Evolutionary conservation across 441 rosid species (phyloP).

Genomic region (Mallotus japonicus): DNA sequence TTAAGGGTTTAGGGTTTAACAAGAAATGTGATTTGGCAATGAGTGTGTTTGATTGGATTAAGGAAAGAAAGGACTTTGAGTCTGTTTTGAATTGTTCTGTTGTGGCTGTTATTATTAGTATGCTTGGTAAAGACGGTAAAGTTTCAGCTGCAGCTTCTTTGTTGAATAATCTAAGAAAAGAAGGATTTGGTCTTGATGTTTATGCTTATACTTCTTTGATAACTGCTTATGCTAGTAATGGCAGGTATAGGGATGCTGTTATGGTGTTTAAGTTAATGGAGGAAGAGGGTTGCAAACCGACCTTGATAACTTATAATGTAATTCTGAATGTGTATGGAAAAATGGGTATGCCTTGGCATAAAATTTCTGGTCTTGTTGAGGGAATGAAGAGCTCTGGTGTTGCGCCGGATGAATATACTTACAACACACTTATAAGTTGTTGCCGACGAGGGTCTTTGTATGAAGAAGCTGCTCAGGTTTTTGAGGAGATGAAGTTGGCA

Average conservation of each 20-base stretch:
- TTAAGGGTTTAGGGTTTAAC: conserved; percentile 73
- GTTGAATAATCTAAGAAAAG: conserved; percentile 47
- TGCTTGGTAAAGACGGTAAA: conserved; percentile 65
- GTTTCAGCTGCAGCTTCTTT: conserved; percentile 57
- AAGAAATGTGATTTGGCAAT: conserved; percentile 64
- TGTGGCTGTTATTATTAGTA: conserved; percentile 58
- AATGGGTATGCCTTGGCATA: conserved; percentile 97
- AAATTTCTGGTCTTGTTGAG: conserved; percentile 53
- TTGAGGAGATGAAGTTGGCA: conserved; percentile 65
- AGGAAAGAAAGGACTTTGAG: conserved; percentile 40
- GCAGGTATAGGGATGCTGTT: conserved; percentile 81
- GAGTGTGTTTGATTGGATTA: conserved; percentile 71
- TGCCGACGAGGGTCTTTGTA: conserved; percentile 78
- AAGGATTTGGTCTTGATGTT: conserved; percentile 64
- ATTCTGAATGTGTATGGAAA: conserved; percentile 80
- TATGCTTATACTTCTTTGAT: conserved; percentile 82
- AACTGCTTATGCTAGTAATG: conserved; percentile 58
- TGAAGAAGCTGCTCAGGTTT: conserved; percentile 70
- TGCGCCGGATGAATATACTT: conserved; percentile 70
- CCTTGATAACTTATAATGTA: conserved; percentile 83
- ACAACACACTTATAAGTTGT: conserved; percentile 78
- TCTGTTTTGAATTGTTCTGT: conserved; percentile 49
- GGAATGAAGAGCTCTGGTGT: conserved; percentile 65
- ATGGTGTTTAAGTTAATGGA: conserved; percentile 71
- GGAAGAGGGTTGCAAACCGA: conserved; percentile 75